These are phyloP conservation scores for Theileria luwenshuni DNA, from an alignment of 169 alveolate species.

Conservation along the genomic window DNA sequence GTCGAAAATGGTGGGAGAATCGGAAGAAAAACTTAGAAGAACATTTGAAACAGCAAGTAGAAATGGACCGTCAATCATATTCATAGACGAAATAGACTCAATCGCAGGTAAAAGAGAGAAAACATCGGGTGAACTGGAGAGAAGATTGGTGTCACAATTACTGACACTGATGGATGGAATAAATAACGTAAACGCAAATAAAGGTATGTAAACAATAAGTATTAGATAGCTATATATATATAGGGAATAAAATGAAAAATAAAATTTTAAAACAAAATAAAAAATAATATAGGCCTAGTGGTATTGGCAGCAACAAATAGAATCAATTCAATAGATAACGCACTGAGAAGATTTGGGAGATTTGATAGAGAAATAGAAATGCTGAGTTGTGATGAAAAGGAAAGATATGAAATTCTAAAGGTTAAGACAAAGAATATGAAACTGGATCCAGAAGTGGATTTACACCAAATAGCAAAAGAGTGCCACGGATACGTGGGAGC, in stretches of 20 bases:
- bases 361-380: conserved; percentile 86
- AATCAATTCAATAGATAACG: conserved; percentile 87
- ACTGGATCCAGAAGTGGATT: conserved; percentile 80
- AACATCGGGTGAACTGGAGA: conserved; percentile 75
- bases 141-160: conserved; percentile 82
- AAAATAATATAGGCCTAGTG: conserved; percentile 74
- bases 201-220: conserved; percentile 14
- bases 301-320: conserved; percentile 93
- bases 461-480: conserved; percentile 84
- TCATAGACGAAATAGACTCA: conserved; percentile 92
- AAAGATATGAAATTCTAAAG: conserved; percentile 85
- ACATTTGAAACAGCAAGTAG: conserved; percentile 78
- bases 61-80: conserved; percentile 79
- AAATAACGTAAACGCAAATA: conserved; percentile 21
- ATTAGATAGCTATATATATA: too few species aligned
- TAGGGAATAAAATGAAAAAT: background rate
- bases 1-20: conserved; percentile 86
- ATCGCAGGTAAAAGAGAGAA: conserved; percentile 87
- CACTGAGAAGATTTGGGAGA: conserved; percentile 86
- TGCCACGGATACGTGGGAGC: conserved; percentile 94
- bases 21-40: conserved; percentile 84
- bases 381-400: conserved; percentile 86
- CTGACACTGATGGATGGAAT: conserved; percentile 86
- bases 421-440: conserved; percentile 86
- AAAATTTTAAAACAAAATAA: too few species aligned